Evolutionary conservation across 2,329 filamentous ascomycete genomes (phyloP).

Genomic region (Xylariaceae sp.): DNA sequence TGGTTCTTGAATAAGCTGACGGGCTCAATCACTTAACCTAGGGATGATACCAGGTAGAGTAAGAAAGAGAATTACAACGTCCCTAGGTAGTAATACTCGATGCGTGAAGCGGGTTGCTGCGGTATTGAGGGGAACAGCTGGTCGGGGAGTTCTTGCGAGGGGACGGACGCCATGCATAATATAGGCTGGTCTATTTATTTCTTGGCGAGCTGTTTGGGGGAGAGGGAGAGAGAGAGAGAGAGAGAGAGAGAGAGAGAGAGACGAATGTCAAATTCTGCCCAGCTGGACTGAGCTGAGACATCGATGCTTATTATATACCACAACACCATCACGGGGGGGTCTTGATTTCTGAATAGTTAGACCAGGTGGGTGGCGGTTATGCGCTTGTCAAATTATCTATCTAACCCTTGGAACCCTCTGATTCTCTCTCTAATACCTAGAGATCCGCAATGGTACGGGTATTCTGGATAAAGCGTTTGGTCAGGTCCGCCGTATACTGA

Average conservation of each 20-base stretch:
- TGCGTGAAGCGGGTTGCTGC: no score
- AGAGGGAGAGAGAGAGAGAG: neutral
- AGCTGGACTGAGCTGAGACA: neutral
- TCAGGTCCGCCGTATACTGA: no score
- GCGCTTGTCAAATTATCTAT: neutral
- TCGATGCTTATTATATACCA: no score
- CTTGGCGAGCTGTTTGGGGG: constrained; percentile 1
- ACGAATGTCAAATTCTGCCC: neutral
- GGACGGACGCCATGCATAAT: constrained; percentile 9
- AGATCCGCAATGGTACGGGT: neutral
- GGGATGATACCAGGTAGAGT: neutral
- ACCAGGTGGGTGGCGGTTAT: neutral
- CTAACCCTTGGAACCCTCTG: neutral
- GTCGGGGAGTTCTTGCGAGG: neutral
- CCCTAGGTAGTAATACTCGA: no score
- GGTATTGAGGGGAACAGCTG: no score
- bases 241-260: no score
- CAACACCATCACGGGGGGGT: no score
- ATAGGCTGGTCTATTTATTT: constrained; percentile 11
- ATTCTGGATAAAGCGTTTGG: neutral
- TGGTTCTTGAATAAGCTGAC: constrained; percentile 28
- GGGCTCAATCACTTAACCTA: constrained; percentile 7
- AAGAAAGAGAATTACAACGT: neutral
- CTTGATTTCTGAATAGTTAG: neutral
- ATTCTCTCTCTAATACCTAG: neutral